phyloP scores from a whole-genome alignment of 768 basidiomycete genomes.

The Tulasnella sp. region DNA sequence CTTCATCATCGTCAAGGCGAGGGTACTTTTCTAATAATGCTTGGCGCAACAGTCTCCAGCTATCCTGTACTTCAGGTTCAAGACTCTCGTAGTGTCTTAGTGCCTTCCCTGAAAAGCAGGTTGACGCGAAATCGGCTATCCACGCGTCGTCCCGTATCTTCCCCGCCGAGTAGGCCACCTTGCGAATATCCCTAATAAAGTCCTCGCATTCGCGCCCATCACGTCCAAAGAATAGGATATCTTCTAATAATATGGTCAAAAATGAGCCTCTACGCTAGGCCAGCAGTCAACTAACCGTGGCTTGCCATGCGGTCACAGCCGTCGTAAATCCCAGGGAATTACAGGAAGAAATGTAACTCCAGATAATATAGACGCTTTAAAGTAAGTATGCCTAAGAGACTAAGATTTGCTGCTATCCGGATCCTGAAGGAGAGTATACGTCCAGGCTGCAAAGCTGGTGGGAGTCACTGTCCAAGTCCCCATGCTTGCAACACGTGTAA shows the following conservation, averaged over 20 bases:
- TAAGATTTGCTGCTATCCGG: no score
- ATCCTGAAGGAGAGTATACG: no score
- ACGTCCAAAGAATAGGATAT: not conserved
- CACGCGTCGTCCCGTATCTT: not conserved
- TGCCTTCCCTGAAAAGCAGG: not conserved
- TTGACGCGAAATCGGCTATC: not conserved
- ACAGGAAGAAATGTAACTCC: no score
- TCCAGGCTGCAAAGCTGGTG: no score
- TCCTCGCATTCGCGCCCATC: not conserved
- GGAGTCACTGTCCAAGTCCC: no score
- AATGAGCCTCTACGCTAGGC: no score
- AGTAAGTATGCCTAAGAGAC: no score
- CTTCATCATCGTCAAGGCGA: not conserved
- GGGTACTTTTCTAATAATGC: not conserved
- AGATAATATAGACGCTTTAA: no score
- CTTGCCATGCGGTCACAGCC: no score
- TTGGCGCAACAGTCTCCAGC: not conserved
- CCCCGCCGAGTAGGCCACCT: not conserved
- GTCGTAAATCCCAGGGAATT: no score
- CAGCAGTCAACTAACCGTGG: no score
- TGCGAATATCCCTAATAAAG: not conserved
- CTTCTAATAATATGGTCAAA: not conserved
- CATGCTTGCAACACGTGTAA: no score
- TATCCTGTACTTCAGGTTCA: not conserved
- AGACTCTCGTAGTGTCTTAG: not conserved